Evolutionary conservation across 2,329 filamentous ascomycete genomes (phyloP).

Genomic region (Bipolaris cookei): DNA sequence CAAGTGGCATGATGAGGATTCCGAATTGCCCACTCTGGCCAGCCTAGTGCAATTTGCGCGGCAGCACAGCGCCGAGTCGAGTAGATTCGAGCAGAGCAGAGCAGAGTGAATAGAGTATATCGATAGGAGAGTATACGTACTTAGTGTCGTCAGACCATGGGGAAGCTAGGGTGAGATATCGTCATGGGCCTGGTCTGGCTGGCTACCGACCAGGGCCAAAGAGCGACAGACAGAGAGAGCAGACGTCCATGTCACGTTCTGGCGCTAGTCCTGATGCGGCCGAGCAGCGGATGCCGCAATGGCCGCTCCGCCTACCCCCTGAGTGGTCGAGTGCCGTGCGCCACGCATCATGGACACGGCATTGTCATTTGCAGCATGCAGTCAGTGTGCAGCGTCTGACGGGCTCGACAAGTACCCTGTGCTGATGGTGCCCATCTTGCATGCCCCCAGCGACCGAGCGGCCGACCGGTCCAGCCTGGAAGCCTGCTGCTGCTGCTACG

Average conservation of each 20-base stretch:
- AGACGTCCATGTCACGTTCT: conserved; percentile 26
- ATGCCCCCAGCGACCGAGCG: conserved; percentile 9
- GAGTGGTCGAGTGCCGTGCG: conserved; percentile 33
- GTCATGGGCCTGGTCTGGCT: conserved; percentile 18
- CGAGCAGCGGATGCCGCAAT: conserved; percentile 19
- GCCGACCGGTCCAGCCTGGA: not conserved
- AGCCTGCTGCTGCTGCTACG: conserved; percentile 3
- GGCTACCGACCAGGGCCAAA: not conserved
- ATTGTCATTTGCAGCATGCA: conserved; percentile 11
- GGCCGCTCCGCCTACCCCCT: conserved; percentile 18
- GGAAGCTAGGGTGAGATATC: conserved; percentile 7
- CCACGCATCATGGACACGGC: conserved; percentile 24
- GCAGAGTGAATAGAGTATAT: not conserved
- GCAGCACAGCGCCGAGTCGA: not conserved
- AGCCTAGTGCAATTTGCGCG: conserved; percentile 5
- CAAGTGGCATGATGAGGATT: conserved; percentile 16
- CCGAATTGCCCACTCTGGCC: conserved; percentile 1
- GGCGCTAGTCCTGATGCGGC: conserved; percentile 17
- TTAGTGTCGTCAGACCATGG: no score
- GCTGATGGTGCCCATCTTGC: conserved; percentile 23
- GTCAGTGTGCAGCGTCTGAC: conserved; percentile 28
- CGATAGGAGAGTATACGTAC: no score
- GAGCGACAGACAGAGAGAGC: conserved; percentile 1
- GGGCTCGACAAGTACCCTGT: conserved; percentile 12
- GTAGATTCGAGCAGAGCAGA: not conserved